Base-by-base conservation (phyloP, 2,329 filamentous ascomycete genomes). In the Apiospora aurea region DNA sequence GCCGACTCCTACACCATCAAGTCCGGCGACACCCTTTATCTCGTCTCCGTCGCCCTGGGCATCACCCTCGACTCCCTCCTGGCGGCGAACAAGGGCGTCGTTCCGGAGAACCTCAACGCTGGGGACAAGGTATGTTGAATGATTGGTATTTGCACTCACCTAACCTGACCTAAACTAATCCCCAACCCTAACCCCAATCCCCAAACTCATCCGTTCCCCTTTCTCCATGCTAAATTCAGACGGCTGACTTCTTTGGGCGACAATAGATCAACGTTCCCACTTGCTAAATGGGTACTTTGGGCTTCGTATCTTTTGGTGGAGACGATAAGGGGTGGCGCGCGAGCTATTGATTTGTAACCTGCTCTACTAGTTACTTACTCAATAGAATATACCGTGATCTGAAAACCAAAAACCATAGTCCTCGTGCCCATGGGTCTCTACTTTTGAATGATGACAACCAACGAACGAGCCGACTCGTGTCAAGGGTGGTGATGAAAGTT, bases 1-100 rank as follows among this genome's bases (percentile, higher is more conserved):
- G 24, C 49, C n/a, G 1, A 3, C 34, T 44, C 18, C n/a, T 69
- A 69, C 68, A 57, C 47, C n/a, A 53, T 69, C 34, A n/a, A 69
- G 34, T 7, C 34, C 29, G 47, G 47, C 26, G 68, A 69, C 47
- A 69, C 47, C 13, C n/a, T 69, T 4, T 51, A 69, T 29, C 16
- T 43, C 14, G 47, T 69, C 14, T 51, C 68, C n/a, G 24, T 51
- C 11, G 38, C 47, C 10, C 47, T 69, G 10, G 47, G 47, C 26
- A 69, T 69, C 68, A 69, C 68, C 29, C 38, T 53, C 10, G 68
- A 51, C 21, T 26, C 68, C 4, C 68, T 69, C 18, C 14, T 57
- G 16, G 38, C 29, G 0, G 68, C 46, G 14, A 69, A 69, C 38
- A 34, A 34, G 29, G 47, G 47, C 18, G 47, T 69, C 16, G 34